These are phyloP conservation scores for Glutinoglossum americanum DNA, from an alignment of 495 filamentous ascomycete species.

Conservation along the genomic window DNA sequence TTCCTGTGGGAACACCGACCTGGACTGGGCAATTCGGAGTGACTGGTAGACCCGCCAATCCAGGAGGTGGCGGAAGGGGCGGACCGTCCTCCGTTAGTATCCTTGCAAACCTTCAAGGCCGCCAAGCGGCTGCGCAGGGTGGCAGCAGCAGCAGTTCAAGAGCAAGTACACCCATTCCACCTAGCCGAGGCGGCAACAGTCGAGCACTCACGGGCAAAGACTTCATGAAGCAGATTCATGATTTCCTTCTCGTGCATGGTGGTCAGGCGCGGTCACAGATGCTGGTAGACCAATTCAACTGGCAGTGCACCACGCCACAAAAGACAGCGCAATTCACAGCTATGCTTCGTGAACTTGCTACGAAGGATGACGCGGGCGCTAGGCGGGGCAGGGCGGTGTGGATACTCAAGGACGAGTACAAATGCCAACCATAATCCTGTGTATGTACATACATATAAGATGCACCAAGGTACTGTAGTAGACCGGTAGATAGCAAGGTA, in stretches of 20 bases:
- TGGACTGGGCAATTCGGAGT: conserved; percentile 78
- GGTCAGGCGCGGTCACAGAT: conserved; percentile 51
- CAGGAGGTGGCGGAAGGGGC: conserved; percentile 8
- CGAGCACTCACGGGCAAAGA: conserved; percentile 21
- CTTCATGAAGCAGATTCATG: conserved; percentile 51
- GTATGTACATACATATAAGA: too few relatives aligned
- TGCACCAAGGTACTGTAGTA: neutral
- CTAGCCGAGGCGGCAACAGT: conserved; percentile 15
- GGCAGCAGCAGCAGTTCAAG: conserved; percentile 3
- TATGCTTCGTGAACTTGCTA: conserved; percentile 35
- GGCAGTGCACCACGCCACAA: conserved; percentile 31
- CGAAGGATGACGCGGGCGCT: conserved; percentile 25
- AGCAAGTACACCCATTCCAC: conserved; percentile 7
- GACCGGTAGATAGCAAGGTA: too few relatives aligned
- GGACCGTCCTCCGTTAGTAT: conserved; percentile 33
- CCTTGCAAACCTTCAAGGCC: conserved; percentile 34
- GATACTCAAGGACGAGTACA: conserved; percentile 39
- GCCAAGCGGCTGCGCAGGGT: conserved; percentile 24
- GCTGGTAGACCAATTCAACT: conserved; percentile 62
- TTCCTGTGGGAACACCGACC: conserved; percentile 69
- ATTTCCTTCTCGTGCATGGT: conserved; percentile 48
- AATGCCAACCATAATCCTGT: neutral
- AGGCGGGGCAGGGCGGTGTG: conserved; percentile 34
- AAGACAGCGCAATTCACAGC: conserved; percentile 40
- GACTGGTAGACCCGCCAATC: conserved; percentile 33